These are phyloP conservation scores for Powellomyces hirtus DNA, from an alignment of 192 early-diverging fungal genomes.

Conservation along the genomic window DNA sequence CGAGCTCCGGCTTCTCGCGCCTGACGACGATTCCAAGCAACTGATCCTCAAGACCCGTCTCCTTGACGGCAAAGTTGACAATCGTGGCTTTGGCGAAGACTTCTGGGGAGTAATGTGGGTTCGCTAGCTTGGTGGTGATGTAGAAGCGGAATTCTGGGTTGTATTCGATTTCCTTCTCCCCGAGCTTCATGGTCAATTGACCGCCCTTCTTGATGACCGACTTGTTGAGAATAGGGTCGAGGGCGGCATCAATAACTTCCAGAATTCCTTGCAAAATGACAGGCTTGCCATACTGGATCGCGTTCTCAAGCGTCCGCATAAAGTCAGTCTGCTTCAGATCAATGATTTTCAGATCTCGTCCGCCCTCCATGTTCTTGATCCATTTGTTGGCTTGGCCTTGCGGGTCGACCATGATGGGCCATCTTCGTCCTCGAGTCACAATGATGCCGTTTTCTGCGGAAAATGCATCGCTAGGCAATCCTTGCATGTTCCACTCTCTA, in stretches of 20 bases:
- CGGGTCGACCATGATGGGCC: slow-evolving; percentile 63
- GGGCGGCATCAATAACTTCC: slow-evolving; percentile 53
- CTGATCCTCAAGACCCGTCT: slow-evolving; percentile 62
- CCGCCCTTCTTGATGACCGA: slow-evolving; percentile 58
- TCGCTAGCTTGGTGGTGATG: slow-evolving; percentile 59
- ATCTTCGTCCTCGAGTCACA: slow-evolving; percentile 53
- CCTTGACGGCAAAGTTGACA: slow-evolving; percentile 65
- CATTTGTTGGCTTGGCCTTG: slow-evolving; percentile 63
- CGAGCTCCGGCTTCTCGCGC: slow-evolving; percentile 57
- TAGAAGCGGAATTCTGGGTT: slow-evolving; percentile 62
- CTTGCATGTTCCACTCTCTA: slow-evolving; percentile 61
- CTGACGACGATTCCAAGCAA: slow-evolving; percentile 59
- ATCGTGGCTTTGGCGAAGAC: slow-evolving; percentile 65
- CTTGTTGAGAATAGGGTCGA: slow-evolving; percentile 62
- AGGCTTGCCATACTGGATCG: slow-evolving; percentile 58
- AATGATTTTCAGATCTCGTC: slow-evolving; percentile 57
- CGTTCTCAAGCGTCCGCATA: slow-evolving; percentile 53
- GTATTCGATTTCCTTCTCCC: slow-evolving; percentile 64
- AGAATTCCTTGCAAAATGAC: slow-evolving; percentile 56
- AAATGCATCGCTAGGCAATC: slow-evolving; percentile 59
- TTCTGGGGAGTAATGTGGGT: slow-evolving; percentile 60
- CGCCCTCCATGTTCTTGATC: slow-evolving; percentile 62
- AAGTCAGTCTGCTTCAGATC: slow-evolving; percentile 58
- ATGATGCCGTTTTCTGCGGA: slow-evolving; percentile 64
- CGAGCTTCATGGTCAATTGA: slow-evolving; percentile 49